Evolutionary conservation across 345 rosid genomes (phyloP).

Genomic region (Raphanus raphanistrum): DNA sequence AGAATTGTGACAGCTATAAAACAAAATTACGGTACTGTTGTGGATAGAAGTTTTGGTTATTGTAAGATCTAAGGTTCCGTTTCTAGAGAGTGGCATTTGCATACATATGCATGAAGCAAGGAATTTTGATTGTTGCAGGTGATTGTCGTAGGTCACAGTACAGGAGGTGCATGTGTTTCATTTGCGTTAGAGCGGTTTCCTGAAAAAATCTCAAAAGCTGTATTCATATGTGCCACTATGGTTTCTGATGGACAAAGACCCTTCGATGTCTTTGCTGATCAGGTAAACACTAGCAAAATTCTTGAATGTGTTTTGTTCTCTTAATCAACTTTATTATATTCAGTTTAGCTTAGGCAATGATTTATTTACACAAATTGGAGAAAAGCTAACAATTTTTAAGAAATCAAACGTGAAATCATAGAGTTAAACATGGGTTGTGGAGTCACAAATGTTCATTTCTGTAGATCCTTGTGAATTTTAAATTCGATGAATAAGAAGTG

Average conservation of each 20-base stretch:
- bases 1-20: no score
- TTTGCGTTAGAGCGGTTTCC: conserved; percentile 78
- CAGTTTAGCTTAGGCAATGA: neutral
- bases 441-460: no score
- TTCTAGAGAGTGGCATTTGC: no score
- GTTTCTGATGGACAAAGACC: conserved; percentile 82
- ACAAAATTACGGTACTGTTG: no score
- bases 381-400: neutral
- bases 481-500: no score
- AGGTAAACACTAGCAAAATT: conserved; percentile 46
- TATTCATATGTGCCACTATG: conserved; percentile 86
- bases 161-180: conserved; percentile 84
- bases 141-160: conserved; percentile 81
- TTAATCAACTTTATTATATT: neutral
- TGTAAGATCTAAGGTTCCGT: no score
- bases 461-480: no score
- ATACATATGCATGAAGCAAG: neutral
- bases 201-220: conserved; percentile 71
- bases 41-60: no score
- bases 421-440: neutral
- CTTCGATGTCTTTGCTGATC: conserved; percentile 85
- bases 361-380: neutral
- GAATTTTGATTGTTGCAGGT: conserved; percentile 51
- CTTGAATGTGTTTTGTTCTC: neutral
- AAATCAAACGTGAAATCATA: neutral